phyloP scores from a whole-genome alignment of 163 green algal genomes.

The Scenedesmus sp. region DNA sequence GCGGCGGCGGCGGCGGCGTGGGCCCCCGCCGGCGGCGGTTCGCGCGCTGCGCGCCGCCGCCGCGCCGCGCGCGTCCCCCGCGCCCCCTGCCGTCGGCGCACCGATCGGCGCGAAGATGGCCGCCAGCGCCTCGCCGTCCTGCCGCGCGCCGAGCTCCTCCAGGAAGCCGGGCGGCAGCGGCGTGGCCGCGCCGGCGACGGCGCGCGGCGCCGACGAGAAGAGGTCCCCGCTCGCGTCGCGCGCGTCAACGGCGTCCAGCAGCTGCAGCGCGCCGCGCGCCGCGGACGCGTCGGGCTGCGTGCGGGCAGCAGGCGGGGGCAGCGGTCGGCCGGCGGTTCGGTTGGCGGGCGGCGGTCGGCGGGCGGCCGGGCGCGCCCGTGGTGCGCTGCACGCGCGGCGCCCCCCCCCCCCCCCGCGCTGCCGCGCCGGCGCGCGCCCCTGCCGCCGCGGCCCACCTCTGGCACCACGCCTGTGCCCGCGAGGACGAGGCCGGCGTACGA shows the following conservation, averaged over 20 bases:
- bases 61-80: too few relatives aligned
- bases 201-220: not conserved
- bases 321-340: too few relatives aligned
- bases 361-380: too few relatives aligned
- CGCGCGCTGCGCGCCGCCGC: too few relatives aligned
- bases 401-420: too few relatives aligned
- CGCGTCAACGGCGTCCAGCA: slow-evolving; percentile 73
- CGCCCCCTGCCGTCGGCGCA: too few relatives aligned
- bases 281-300: slow-evolving; percentile 50
- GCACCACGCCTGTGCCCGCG: slow-evolving; percentile 80
- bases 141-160: slow-evolving; percentile 73
- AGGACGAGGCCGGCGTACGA: slow-evolving; percentile 77
- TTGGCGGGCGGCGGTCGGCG: too few relatives aligned
- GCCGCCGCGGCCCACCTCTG: slow-evolving; percentile 58
- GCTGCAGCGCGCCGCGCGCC: slow-evolving; percentile 64
- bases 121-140: slow-evolving; percentile 76
- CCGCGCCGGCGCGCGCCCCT: too few relatives aligned
- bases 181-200: slow-evolving; percentile 2
- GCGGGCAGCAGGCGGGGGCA: too few relatives aligned
- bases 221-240: slow-evolving; percentile 1
- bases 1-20: too few relatives aligned
- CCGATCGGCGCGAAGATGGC: slow-evolving; percentile 54
- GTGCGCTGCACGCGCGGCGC: too few relatives aligned
- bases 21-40: too few relatives aligned
- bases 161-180: slow-evolving; percentile 86